Base-by-base conservation (phyloP, 768 basidiomycete species). In the Sporobolomyces roseus region DNA sequence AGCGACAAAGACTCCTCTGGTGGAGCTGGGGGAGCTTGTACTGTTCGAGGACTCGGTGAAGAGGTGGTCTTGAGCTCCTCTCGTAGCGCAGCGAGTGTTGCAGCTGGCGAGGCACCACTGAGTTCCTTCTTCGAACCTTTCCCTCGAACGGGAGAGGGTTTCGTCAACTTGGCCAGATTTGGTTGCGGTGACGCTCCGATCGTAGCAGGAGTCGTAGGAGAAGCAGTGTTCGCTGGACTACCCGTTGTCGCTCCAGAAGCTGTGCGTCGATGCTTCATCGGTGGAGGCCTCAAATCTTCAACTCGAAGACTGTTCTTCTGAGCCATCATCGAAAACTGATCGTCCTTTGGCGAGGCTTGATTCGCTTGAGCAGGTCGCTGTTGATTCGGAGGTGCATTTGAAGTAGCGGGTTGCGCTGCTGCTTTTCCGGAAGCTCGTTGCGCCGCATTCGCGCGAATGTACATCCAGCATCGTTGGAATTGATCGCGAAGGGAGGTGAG, bases 231-330 rank as follows among this genome's bases (percentile, higher is more conserved):
- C 13, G 68, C 29, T 3, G 61, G 74, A 46, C 67, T 62, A 27
- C n/a, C 38, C 4, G 32, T 62, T 2, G 52, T 38, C 30, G 63
- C 43, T 19, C 54, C 35, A 9, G 70, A 69, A 0, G 63, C 59
- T 0, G 65, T 68, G 4, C 73, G 61, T 19, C 73, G 70, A 21
- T 74, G 69, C 45, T 74, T 74, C 21, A 45, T 12, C 16, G 75
- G 72, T 5, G 75, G 75, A 13, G 73, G 75, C 29, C 72, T 70
- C 27, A 74, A 64, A 50, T 74, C 73, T 53, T 75, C 70, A 32
- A 73, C 59, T 7, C 62, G 60, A 2, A 75, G 33, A 3, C 59
- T 68, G 35, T 68, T 70, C 63, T 70, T 67, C 41, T 53, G 60
- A 25, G 65, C 67, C 48, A 63, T 69, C 32, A 63, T 51, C 25